Base-by-base conservation (phyloP, 345 rosid genomes). In the Gossypium ekmanianum region DNA sequence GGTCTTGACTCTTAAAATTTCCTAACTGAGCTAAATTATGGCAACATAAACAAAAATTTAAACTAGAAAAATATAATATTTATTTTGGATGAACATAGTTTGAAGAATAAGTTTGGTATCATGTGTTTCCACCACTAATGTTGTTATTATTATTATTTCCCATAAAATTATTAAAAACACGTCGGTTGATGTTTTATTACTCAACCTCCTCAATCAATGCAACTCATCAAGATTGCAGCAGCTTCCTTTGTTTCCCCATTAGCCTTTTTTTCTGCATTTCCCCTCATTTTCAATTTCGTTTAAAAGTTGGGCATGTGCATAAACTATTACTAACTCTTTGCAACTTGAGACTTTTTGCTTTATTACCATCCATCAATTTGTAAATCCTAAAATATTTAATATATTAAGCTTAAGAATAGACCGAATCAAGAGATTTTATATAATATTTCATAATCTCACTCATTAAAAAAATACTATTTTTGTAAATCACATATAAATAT, bases 161-260 rank as follows among this genome's bases (percentile, higher is more conserved):
- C 27, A 20, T n/a, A 56, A 7, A 56, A 7, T 56, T 11, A 51
- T 9, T 0, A 56, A 56, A 54, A 8, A 18, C 27, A 34, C 55
- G 73, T 82, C 57, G 73, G 79, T 82, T 81, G 87, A 84, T 79
- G 83, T 41, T 17, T 61, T 18, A 61, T 59, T 74, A 81, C 84
- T 71, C 83, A 17, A 72, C 52, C 59, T 43, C 77, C 80, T 58
- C 85, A 77, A 85, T 84, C 88, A 81, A 82, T 81, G 86, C 84
- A 72, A 84, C 78, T 74, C 73, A 76, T 75, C 45, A 61, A 57
- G 22, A n/a, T 67, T 59, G 64, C 62, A 22, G 47, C 75, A 39
- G 56, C 61, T 26, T 73, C 55, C 50, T 27, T 48, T 6, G 17
- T 22, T 70, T 16, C 52, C 70, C 43, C 73, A 74, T 73, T 57